Percentiles rank a stretch among this genome's conserved stretches.
These are phyloP conservation scores for Monsonia emarginata DNA, from an alignment of 441 rosid species.

Conservation along the genomic window DNA sequence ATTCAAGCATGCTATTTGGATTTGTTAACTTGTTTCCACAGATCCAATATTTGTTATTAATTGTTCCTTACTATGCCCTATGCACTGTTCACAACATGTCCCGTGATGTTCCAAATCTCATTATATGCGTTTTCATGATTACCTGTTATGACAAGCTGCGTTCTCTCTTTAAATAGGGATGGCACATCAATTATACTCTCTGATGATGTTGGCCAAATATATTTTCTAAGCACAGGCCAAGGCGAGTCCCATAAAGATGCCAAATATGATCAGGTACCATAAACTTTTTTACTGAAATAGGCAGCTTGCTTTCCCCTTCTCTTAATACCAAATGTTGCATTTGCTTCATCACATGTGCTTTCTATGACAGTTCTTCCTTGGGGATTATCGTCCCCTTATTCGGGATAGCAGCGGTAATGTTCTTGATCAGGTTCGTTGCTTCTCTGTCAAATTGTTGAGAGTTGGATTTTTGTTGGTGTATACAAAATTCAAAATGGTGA, in stretches of 20 bases:
- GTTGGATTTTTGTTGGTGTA: constrained; percentile 13
- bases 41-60: neutral
- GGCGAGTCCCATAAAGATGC: constrained; percentile 97
- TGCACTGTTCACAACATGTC: neutral
- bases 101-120: constrained; percentile 1
- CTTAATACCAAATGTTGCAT: constrained; percentile 1
- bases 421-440: constrained; percentile 74
- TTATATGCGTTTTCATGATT: neutral
- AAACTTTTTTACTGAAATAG: constrained; percentile 3
- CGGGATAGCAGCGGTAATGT: constrained; percentile 71
- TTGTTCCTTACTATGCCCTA: neutral
- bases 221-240: constrained; percentile 86
- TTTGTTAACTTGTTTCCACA: constrained; percentile 6
- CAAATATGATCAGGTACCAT: constrained; percentile 88
- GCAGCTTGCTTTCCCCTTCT: constrained; percentile 3
- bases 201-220: constrained; percentile 97
- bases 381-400: constrained; percentile 89
- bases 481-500: neutral
- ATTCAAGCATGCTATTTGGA: constrained; percentile 1
- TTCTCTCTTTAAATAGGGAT: constrained; percentile 49
- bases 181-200: constrained; percentile 96
- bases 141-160: constrained; percentile 2
- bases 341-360: constrained; percentile 17
- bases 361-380: constrained; percentile 79
- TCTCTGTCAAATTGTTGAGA: constrained; percentile 14